A percentile compares a stretch with the other conserved stretches of the same genome.
These are phyloP conservation scores for Moesziomyces globuligerus DNA, from an alignment of 1,284 basidiomycete species.

Conservation along the genomic window DNA sequence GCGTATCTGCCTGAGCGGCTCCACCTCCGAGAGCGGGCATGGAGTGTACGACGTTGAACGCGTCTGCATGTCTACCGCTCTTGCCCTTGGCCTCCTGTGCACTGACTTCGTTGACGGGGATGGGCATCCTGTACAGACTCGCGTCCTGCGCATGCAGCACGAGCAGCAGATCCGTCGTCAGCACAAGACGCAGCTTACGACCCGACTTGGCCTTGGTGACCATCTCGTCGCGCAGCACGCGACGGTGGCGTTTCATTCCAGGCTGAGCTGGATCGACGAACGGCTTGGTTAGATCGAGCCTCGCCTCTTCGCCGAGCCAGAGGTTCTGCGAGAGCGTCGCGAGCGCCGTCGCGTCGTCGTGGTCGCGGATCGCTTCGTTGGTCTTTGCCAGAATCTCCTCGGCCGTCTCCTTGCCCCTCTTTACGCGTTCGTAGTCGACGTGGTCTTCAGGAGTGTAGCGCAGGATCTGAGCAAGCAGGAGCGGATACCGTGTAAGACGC, in stretches of 20 bases:
- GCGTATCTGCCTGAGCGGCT: slow-evolving; percentile 8
- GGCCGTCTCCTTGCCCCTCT: slow-evolving; percentile 74
- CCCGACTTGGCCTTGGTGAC: slow-evolving; percentile 85
- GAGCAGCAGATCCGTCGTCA: slow-evolving; percentile 66
- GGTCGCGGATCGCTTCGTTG: slow-evolving; percentile 88
- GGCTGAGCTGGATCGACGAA: slow-evolving; percentile 78
- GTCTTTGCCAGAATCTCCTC: slow-evolving; percentile 81
- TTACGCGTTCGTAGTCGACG: slow-evolving; percentile 76
- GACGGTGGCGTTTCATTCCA: slow-evolving; percentile 68
- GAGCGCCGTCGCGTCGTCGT: slow-evolving; percentile 80
- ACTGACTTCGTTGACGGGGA: slow-evolving; percentile 47
- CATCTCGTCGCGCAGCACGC: slow-evolving; percentile 80
- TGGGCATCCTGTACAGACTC: slow-evolving; percentile 54
- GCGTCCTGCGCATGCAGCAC: slow-evolving; percentile 47
- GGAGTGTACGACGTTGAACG: slow-evolving; percentile 22
- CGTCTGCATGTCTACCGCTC: slow-evolving; percentile 17
- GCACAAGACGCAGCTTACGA: slow-evolving; percentile 74
- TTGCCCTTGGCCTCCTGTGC: slow-evolving; percentile 25
- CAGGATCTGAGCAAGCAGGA: slow-evolving; percentile 88
- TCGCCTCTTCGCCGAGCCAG: slow-evolving; percentile 72
- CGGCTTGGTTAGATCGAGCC: slow-evolving; percentile 81
- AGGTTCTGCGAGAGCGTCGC: slow-evolving; percentile 79
- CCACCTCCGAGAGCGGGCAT: slow-evolving; percentile 5
- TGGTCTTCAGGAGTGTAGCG: slow-evolving; percentile 93
- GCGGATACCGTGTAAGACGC: slow-evolving; percentile 91